phyloP scores from a whole-genome alignment of 75 land plant species.

The Pinus taeda region DNA sequence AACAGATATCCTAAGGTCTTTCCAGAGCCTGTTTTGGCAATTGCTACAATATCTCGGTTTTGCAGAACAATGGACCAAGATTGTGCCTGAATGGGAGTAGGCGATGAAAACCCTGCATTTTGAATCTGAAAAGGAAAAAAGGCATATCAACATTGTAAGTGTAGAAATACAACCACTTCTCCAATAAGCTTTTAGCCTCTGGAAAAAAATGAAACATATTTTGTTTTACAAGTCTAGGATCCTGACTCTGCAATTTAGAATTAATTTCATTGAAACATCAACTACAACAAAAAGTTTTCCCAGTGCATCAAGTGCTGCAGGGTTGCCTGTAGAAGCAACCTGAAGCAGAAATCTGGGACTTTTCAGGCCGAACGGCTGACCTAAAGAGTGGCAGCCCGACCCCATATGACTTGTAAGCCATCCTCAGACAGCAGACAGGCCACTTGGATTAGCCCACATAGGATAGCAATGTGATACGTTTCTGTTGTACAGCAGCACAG shows the following conservation, averaged over 20 bases:
- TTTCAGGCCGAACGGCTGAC: slow-evolving; percentile 38
- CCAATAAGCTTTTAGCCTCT: background rate
- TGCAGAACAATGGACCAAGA: slow-evolving; percentile 97
- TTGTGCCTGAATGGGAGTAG: slow-evolving; percentile 99
- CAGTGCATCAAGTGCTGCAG: slow-evolving; percentile 27
- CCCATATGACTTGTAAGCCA: slow-evolving; percentile 51
- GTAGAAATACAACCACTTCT: background rate
- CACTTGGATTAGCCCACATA: slow-evolving; percentile 72
- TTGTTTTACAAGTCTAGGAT: background rate
- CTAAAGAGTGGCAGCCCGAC: slow-evolving; percentile 44
- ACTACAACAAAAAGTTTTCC: slow-evolving; percentile 21
- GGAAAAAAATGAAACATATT: background rate
- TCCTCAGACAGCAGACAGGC: slow-evolving; percentile 62
- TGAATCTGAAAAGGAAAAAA: slow-evolving; percentile 60
- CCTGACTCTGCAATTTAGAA: background rate
- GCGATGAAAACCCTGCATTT: slow-evolving; percentile 83
- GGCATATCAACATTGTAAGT: background rate
- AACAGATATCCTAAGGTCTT: slow-evolving; percentile 94
- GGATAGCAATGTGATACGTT: slow-evolving; percentile 45
- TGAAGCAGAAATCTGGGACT: slow-evolving; percentile 66
- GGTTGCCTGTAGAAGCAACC: slow-evolving; percentile 92
- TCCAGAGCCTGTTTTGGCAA: slow-evolving; percentile 99
- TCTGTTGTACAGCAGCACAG: slow-evolving; percentile 72
- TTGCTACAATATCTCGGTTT: slow-evolving; percentile 85
- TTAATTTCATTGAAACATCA: slow-evolving; percentile 14